phyloP scores from a whole-genome alignment of 371 early-diverging fungal genomes.

The Mortierella sp. region DNA sequence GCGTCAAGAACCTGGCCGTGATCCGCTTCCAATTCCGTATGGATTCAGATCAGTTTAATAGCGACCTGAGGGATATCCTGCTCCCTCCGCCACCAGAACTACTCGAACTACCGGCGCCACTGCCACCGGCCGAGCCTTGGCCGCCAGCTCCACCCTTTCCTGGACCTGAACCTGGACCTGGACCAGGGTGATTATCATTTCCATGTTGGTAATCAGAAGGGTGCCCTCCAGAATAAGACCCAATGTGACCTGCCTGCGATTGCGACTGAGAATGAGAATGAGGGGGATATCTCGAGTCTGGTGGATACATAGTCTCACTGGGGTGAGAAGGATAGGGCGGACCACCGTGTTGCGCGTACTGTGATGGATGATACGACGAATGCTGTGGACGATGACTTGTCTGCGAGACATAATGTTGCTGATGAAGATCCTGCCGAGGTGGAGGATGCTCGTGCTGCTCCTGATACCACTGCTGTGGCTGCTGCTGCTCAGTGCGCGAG shows the following conservation, averaged over 20 bases:
- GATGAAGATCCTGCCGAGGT: background rate
- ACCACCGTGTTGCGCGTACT: constrained; percentile 4
- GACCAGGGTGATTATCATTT: too few species aligned
- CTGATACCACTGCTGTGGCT: constrained; percentile 7
- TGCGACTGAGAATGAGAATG: too few species aligned
- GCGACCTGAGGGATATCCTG: constrained; percentile 43
- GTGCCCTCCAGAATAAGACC: background rate
- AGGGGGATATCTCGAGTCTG: constrained; percentile 20
- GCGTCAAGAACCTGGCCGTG: too few species aligned
- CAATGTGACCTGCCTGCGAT: too few species aligned
- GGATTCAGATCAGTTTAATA: constrained; percentile 23
- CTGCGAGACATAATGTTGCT: constrained; percentile 2
- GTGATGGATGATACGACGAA: constrained; percentile 1
- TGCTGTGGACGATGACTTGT: constrained; percentile 5
- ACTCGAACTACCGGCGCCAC: constrained; percentile 3
- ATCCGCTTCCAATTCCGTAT: background rate
- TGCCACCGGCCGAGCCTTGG: constrained; percentile 2
- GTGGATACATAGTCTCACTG: constrained; percentile 4
- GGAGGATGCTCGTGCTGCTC: constrained; percentile 8
- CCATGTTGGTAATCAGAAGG: background rate
- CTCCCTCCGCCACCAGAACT: constrained; percentile 14
- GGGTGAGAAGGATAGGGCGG: constrained; percentile 4
- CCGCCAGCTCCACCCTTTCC: constrained; percentile 21
- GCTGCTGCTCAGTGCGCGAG: constrained; percentile 3
- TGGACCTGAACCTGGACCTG: background rate